Evolutionary conservation across 2,329 filamentous ascomycete species (phyloP), one percentile per base, ranked within the genome.

Genomic region (Scedosporium apiospermum): DNA sequence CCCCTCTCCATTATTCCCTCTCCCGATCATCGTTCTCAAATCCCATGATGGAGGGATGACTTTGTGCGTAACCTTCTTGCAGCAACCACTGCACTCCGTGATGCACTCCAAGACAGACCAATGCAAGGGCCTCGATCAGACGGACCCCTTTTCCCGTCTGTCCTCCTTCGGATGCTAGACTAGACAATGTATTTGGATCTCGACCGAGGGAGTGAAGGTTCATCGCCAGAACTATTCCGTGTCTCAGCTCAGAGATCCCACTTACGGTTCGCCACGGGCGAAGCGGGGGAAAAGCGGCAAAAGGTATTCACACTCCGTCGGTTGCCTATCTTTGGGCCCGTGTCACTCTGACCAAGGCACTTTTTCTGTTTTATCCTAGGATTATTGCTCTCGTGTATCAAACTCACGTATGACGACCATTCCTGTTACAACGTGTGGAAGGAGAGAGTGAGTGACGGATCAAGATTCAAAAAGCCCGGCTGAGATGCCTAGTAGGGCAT

Each of bases 51-150:
- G 51, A 55, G 51, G 23, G 51, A 16, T 55, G 51, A 38, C 44
- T 23, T n/a, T 14, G 16, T 41, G 42, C 42, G 12, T 51, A 26
- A n/a, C 26, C 38, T 14, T 16, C 21, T 30, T 18, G 42, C 42
- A 49, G 58, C 58, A 44, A 44, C 41, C 18, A 23, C 18, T 60
- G 41, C 41, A 26, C 21, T 7, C 51, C 23, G 34, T 58, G 55
- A 58, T 61, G 59, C 59, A 55, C 46, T 23, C 30, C 27, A 55
- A 61, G 59, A 53, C 44, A 49, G 51, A 16, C 9, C 46, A 12
- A 61, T 53, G 46, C 59, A 61, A 55, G 59, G 26, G 46, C 27
- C 12, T 23, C n/a, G n/a, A 46, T 59, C 57, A 60, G 42, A 59
- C 23, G 58, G 34, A 30, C 38, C 18, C 18, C 18, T 34, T 46